Conservation (phyloP, 169 alveolate genomes). For the Condylostoma magnum region DNA sequence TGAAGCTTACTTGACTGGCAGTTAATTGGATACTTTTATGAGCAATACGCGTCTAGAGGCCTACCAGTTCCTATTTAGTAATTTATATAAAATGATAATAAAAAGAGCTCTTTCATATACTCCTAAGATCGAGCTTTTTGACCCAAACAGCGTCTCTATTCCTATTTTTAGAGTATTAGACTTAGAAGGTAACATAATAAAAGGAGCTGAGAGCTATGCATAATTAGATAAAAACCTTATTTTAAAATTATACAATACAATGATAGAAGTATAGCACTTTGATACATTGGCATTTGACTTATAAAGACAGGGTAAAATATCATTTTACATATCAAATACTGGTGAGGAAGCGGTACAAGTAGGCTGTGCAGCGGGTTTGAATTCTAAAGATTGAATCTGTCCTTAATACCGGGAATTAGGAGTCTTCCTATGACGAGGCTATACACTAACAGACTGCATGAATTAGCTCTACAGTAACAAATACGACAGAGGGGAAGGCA, state of each 20-base stretch:
- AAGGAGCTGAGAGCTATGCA: not conserved
- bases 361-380: constrained; percentile 62
- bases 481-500: constrained; percentile 62
- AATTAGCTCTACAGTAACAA: constrained; percentile 58
- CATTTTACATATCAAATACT: constrained; percentile 61
- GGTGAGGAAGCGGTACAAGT: constrained; percentile 73
- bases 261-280: not conserved
- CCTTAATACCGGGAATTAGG: constrained; percentile 73
- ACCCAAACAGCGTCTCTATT: too few species aligned
- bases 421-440: constrained; percentile 65
- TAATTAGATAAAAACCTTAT: not conserved
- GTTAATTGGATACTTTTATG: not conserved
- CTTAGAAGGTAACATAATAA: not conserved
- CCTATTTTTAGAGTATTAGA: not conserved
- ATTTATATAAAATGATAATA: too few species aligned
- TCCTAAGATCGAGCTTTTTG: too few species aligned
- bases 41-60: not conserved
- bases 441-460: constrained; percentile 31
- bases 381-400: constrained; percentile 48
- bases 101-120: too few species aligned
- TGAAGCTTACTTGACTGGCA: constrained; percentile 30
- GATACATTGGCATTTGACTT: not conserved
- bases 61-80: constrained; percentile 2
- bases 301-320: constrained; percentile 37
- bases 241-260: not conserved